phyloP scores from a whole-genome alignment of 768 basidiomycete species.

The Tephrocybe sp. region DNA sequence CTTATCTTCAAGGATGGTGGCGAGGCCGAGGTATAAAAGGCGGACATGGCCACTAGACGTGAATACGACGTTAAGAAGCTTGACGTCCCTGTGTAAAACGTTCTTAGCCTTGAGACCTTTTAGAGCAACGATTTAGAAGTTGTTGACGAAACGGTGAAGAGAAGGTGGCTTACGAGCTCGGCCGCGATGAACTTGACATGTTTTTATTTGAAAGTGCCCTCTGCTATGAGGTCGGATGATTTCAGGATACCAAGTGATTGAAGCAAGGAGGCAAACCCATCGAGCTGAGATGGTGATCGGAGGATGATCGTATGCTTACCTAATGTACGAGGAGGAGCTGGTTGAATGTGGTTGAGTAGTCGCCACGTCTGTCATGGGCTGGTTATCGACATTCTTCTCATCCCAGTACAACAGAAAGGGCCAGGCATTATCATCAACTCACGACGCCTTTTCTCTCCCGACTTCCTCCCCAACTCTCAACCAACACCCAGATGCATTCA shows the following conservation, averaged over 20 bases:
- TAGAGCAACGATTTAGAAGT: conserved; percentile 38
- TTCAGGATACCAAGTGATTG: too few species aligned
- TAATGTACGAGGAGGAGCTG: not conserved
- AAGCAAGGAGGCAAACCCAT: not conserved
- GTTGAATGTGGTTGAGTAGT: not conserved
- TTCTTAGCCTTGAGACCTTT: not conserved
- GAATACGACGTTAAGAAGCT: conserved; percentile 10
- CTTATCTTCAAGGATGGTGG: conserved; percentile 1
- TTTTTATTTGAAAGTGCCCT: not conserved
- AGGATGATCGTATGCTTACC: conserved; percentile 3
- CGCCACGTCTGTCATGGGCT: conserved; percentile 51
- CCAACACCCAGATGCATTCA: conserved; percentile 58
- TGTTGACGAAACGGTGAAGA: not conserved
- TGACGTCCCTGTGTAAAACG: conserved; percentile 14
- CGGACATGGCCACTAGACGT: conserved; percentile 5
- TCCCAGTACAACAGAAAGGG: conserved; percentile 50
- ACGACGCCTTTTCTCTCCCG: conserved; percentile 87
- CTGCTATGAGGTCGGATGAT: not conserved
- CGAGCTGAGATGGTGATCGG: not conserved
- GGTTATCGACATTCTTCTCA: conserved; percentile 67
- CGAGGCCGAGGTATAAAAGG: conserved; percentile 7
- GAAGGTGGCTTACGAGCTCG: conserved; percentile 5
- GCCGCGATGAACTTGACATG: not conserved
- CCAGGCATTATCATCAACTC: conserved; percentile 73
- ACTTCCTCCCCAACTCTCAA: conserved; percentile 60